Evolutionary conservation across 2,329 filamentous ascomycete genomes (phyloP), one percentile per base, ranked within the genome.

Genomic region (Nemania abortiva): DNA sequence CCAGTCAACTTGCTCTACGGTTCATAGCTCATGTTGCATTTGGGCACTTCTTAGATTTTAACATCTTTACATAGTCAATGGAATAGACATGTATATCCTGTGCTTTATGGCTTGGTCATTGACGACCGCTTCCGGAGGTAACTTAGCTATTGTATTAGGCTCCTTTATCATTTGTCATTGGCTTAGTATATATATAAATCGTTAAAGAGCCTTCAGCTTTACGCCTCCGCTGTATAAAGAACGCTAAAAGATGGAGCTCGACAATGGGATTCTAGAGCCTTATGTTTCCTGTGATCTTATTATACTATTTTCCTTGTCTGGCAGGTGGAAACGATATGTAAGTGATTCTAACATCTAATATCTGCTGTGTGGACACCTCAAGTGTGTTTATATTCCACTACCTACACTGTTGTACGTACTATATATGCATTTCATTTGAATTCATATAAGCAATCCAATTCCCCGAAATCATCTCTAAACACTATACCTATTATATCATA

Each of bases 91-190:
- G 15, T 49, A n/a, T 11, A 15, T 18, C 31, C 49, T 1, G 29
- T 49, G 50, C 57, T 61, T 61, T 61, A 50, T 63, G 15, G 20
- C 5, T 18, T 66, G 22, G 6, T 50, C 39, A 29, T 47, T 56
- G 20, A 11, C 10, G 1, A 50, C 57, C 31, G 39, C 57, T 56
- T 61, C 58, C 29, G 29, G 50, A 50, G 4, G 22, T 31, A 5
- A 5, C n/a, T 47, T n/a, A 31, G 11, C 6, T 0, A 49, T 39
- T 45, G 29, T 61, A 29, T n/a, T 9, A 29, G 27, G 13, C 9
- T 6, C 15, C 57, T 66, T 66, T 50, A 55, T 65, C 22, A 31
- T 66, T 66, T 50, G 47, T 65, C 22, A 31, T 34, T 20, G 1
- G 2, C 20, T 15, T 22, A 27, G 18, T 59, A 20, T 45, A 47